Percentiles rank a stretch among this genome's conserved stretches.
Evolutionary conservation across 2,329 filamentous ascomycete species (phyloP).

Genomic region (Dothistroma pini): DNA sequence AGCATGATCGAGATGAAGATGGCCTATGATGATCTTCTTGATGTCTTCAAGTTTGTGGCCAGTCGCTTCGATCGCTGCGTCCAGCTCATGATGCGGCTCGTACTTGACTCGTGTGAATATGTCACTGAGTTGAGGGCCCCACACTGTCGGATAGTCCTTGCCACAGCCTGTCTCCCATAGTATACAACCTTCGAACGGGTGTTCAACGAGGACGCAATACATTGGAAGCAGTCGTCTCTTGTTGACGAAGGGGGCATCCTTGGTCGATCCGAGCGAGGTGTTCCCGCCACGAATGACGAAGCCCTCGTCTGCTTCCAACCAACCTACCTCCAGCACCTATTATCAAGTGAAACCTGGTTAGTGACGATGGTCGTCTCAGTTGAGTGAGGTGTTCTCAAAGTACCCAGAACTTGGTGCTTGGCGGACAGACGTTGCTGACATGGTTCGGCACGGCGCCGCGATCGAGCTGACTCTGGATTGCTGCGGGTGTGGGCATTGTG

Average conservation of each 20-base stretch:
- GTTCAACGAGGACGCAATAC: slow-evolving; percentile 44
- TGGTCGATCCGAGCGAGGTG: slow-evolving; percentile 35
- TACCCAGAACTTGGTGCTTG: slow-evolving; percentile 48
- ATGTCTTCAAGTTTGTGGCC: slow-evolving; percentile 35
- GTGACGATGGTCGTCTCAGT: slow-evolving; percentile 7
- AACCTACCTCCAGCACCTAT: slow-evolving; percentile 44
- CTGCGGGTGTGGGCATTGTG: slow-evolving; percentile 16
- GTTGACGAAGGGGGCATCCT: slow-evolving; percentile 38
- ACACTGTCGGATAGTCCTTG: slow-evolving; percentile 30
- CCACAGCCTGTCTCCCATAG: slow-evolving; percentile 47
- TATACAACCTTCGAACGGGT: slow-evolving; percentile 44
- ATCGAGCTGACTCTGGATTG: slow-evolving; percentile 32
- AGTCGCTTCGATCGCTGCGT: slow-evolving; percentile 35
- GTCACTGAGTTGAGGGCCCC: slow-evolving; percentile 34
- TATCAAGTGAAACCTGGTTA: slow-evolving; percentile 38
- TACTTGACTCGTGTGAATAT: slow-evolving; percentile 35
- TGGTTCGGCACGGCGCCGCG: slow-evolving; percentile 33
- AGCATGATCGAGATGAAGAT: slow-evolving; percentile 37
- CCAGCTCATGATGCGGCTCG: slow-evolving; percentile 35
- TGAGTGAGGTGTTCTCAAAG: slow-evolving; percentile 4
- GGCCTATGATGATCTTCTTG: slow-evolving; percentile 38
- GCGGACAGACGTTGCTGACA: slow-evolving; percentile 39
- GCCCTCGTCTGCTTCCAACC: slow-evolving; percentile 46
- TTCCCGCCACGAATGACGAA: slow-evolving; percentile 45
- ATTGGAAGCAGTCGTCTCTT: slow-evolving; percentile 43